These are phyloP conservation scores for Podospora sp. DNA, from an alignment of 495 filamentous ascomycete genomes.

Conservation along the genomic window DNA sequence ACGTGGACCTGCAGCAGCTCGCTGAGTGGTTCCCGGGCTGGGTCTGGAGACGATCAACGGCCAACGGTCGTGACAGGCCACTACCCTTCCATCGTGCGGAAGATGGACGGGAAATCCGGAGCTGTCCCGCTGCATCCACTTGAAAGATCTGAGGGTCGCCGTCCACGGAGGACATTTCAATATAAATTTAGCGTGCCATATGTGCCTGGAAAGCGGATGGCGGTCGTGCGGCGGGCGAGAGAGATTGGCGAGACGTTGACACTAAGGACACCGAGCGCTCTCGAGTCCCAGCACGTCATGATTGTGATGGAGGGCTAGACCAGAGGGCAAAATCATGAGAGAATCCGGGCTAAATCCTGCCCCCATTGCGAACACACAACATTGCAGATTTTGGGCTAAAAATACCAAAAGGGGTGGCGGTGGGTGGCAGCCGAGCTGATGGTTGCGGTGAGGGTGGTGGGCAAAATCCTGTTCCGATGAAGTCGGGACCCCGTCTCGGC, in stretches of 20 bases:
- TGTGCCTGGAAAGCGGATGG: background rate
- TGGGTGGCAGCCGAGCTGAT: background rate
- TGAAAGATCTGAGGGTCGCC: background rate
- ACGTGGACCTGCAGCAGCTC: background rate
- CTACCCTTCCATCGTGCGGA: background rate
- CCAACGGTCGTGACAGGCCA: background rate
- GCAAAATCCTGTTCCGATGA: constrained; percentile 19
- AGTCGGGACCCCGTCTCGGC: background rate
- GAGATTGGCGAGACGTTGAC: constrained; percentile 12
- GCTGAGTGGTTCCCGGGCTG: background rate
- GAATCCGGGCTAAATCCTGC: background rate
- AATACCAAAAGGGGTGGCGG: constrained; percentile 21
- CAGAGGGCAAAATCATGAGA: constrained; percentile 8
- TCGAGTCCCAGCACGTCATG: background rate
- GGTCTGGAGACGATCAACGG: background rate
- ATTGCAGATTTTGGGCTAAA: constrained; percentile 23
- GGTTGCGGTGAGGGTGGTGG: too few species aligned
- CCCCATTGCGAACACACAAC: background rate
- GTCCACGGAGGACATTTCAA: background rate
- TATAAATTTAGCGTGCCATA: constrained; percentile 10
- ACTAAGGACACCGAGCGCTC: constrained; percentile 5
- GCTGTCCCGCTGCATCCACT: background rate
- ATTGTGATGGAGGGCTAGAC: background rate
- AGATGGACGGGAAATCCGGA: background rate
- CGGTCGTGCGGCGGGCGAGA: background rate